Evolutionary conservation across 202 grass and related monocot species (phyloP), one percentile per base, ranked within the genome.

Genomic region (Carex sylvatica): DNA sequence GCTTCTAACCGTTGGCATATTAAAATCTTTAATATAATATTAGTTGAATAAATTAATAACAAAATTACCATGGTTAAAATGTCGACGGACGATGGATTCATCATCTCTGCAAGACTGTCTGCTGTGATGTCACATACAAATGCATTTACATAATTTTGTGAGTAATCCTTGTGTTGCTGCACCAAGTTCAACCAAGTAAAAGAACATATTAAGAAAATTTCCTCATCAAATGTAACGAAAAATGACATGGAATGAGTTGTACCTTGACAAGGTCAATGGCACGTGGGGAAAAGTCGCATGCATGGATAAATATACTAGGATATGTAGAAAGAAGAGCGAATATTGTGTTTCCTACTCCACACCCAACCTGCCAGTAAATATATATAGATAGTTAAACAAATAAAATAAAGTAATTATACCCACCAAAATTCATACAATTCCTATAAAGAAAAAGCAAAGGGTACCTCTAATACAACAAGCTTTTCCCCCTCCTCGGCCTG

Each of bases 231-330:
- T 61, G 5, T 66, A 70, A 2, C 26, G 65, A 79, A 80, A 60
- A 74, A 63, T 70, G 72, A 85, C 60, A 31, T 58, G 80, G 71
- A 84, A 70, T 46, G 77, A 83, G 7, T 60, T 19, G 53, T 86
- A 98, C 95, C 95, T 98, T 98, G 70, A 98, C 92, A 65, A 95
- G 85, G 35, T 92, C 86, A 74, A 98, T 88, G 47, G 95, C 95
- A 53, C 92, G 80, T 78, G 80, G 62, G 56, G 95, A 98, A 89
- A 98, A 95, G 88, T 95, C 91, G 81, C 95, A 95, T 30, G 92
- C 95, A 76, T 98, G 86, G 75, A 88, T 85, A 93, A 89, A 95
- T 87, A 95, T 89, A 89, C 91, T 56, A 5, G 91, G 89, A 67
- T 95, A 95, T 33, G 80, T 93, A 79, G 89, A 87, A 59, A 95